Evolutionary conservation across 1,139 yeast species (phyloP), one percentile per base, ranked within the genome.

Genomic region (Blastobotrys arbuscula): DNA sequence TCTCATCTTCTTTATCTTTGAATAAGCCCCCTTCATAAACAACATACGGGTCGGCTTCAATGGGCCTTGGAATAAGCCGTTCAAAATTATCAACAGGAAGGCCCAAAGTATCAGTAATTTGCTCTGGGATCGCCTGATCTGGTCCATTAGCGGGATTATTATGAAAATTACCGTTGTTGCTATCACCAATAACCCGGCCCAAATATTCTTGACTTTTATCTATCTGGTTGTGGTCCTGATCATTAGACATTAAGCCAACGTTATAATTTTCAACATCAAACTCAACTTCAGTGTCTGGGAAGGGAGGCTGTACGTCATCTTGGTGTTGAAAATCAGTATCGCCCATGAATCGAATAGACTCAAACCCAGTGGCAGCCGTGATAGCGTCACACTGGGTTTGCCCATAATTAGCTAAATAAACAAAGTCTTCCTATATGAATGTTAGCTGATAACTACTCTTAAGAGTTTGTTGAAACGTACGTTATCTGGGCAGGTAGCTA

Each of bases 271-370:
- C 40, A n/a, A n/a, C n/a, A 21, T 18, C 42, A 26, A 44, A 20
- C 10, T 20, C 35, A 6, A 39, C 18, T 7, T 38, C 43, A 23
- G 20, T 10, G n/a, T 18, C 30, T 34, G 58, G 57, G 24, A 51
- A 49, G 2, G 59, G 59, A 38, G 55, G 54, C 21, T 53, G 42
- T 23, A 39, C 37, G 35, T 56, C 55, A 42, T 59, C 63, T 12
- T 57, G 54, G 48, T 57, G 58, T 42, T 59, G 61, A 30, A 52
- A 49, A 13, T 50, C 52, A n/a, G 55, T 50, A 31, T 58, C 59
- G n/a, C 60, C 60, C 24, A 48, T 53, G 41, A 60, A 55, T 10
- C 61, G 41, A 10, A 55, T 54, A n/a, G 54, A 37, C 28, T 54
- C 55, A 41, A 34, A 34, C 10, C 3, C 28, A 20, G 16, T 13